Evolutionary conservation across 2,329 filamentous ascomycete genomes (phyloP).

Genomic region (Phoma sp.): DNA sequence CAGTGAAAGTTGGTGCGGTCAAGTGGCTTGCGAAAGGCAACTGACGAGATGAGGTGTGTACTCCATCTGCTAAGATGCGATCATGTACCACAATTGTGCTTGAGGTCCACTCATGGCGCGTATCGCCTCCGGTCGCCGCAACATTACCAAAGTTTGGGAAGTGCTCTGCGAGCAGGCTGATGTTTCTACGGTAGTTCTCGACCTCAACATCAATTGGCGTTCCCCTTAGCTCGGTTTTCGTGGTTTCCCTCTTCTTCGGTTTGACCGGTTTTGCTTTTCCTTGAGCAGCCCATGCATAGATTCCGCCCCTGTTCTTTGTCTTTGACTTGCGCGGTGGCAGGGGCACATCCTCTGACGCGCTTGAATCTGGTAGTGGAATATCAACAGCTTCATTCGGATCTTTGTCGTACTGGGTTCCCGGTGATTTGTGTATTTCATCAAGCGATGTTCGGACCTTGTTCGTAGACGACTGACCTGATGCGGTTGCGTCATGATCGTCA

Average conservation of each 20-base stretch:
- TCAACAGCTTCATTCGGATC: background rate
- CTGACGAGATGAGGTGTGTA: background rate
- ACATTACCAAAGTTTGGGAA: background rate
- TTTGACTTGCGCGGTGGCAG: background rate
- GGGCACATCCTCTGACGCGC: background rate
- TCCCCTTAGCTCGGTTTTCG: background rate
- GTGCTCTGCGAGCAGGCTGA: background rate
- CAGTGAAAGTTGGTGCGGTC: background rate
- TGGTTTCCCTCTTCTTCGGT: background rate
- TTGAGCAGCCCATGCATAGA: background rate
- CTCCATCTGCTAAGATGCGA: background rate
- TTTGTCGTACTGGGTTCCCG: no score
- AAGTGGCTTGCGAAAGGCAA: background rate
- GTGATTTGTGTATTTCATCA: no score
- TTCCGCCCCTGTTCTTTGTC: background rate
- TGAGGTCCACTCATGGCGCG: background rate
- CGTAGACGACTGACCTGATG: no score
- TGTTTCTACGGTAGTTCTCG: constrained; percentile 1
- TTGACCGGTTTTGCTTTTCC: background rate
- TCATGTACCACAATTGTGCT: background rate
- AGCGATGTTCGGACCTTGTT: no score
- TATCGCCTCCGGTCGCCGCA: background rate
- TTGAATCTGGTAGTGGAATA: background rate
- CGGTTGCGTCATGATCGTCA: no score
- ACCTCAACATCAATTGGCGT: background rate